These are phyloP conservation scores for Vanderwaltozyma polyspora DNA, from an alignment of 805 yeast genomes.

Conservation along the genomic window DNA sequence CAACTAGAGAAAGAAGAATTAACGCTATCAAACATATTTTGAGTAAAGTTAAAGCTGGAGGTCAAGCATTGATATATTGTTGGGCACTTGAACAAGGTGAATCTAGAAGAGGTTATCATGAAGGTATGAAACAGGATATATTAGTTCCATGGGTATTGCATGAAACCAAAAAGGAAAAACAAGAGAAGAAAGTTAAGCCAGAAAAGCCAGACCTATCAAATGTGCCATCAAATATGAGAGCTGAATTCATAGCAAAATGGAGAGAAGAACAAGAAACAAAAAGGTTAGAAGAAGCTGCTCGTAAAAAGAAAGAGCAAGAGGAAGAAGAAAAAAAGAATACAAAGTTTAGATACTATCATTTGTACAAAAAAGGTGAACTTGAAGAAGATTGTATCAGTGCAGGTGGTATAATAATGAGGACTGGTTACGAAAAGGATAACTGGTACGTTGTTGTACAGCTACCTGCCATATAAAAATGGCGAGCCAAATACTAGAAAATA, in stretches of 20 bases:
- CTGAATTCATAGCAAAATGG: constrained; percentile 16
- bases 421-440: constrained; percentile 88
- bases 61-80: constrained; percentile 72
- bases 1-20: constrained; percentile 70
- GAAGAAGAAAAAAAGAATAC: constrained; percentile 33
- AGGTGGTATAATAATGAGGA: constrained; percentile 53
- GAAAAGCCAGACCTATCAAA: constrained; percentile 19
- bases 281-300: constrained; percentile 12
- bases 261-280: constrained; percentile 18
- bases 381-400: constrained; percentile 58
- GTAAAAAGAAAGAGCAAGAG: constrained; percentile 12
- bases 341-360: constrained; percentile 77
- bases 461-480: constrained; percentile 8
- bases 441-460: constrained; percentile 68
- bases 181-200: constrained; percentile 5
- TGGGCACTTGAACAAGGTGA: constrained; percentile 94
- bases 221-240: constrained; percentile 22
- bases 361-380: constrained; percentile 77
- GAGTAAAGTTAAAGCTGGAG: constrained; percentile 44
- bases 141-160: constrained; percentile 91
- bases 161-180: constrained; percentile 26
- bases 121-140: constrained; percentile 86
- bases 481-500: background rate
- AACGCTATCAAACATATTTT: constrained; percentile 65
- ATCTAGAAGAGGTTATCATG: constrained; percentile 83